Evolutionary conservation across 371 early-diverging fungal species (phyloP).

Genomic region (Choanephora cucurbitarum): DNA sequence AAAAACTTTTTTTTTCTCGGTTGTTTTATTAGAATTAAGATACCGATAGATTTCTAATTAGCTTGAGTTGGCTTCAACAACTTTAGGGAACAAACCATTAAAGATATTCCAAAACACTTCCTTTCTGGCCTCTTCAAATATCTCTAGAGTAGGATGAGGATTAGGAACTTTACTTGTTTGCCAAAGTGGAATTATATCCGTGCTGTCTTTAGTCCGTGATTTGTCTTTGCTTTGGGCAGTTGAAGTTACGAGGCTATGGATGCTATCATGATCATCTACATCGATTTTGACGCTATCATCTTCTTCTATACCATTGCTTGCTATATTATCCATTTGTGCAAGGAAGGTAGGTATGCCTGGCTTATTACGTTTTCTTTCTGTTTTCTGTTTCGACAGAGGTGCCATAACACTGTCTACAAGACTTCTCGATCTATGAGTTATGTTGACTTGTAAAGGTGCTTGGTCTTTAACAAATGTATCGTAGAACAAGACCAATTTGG

Average conservation of each 20-base stretch:
- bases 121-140: slow-evolving; percentile 34
- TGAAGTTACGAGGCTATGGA: not conserved
- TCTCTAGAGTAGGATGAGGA: slow-evolving; percentile 3
- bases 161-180: not conserved
- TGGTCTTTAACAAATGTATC: slow-evolving; percentile 33
- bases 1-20: not conserved
- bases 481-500: slow-evolving; percentile 33
- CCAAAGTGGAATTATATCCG: not conserved
- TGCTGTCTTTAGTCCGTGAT: not conserved
- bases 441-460: slow-evolving; percentile 45
- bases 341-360: slow-evolving; percentile 1
- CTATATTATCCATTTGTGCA: not conserved
- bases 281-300: not conserved
- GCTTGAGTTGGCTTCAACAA: slow-evolving; percentile 15
- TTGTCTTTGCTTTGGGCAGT: not conserved
- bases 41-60: not conserved
- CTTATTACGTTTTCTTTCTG: not conserved
- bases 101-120: slow-evolving; percentile 53
- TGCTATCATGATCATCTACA: not conserved
- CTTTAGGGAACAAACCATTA: slow-evolving; percentile 38
- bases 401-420: slow-evolving; percentile 11
- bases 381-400: not conserved
- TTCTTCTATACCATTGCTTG: not conserved
- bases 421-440: slow-evolving; percentile 28
- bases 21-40: slow-evolving; percentile 1